Conservation (phyloP, 1,139 yeast genomes). For the Kurtzmaniella quercitrusa region DNA sequence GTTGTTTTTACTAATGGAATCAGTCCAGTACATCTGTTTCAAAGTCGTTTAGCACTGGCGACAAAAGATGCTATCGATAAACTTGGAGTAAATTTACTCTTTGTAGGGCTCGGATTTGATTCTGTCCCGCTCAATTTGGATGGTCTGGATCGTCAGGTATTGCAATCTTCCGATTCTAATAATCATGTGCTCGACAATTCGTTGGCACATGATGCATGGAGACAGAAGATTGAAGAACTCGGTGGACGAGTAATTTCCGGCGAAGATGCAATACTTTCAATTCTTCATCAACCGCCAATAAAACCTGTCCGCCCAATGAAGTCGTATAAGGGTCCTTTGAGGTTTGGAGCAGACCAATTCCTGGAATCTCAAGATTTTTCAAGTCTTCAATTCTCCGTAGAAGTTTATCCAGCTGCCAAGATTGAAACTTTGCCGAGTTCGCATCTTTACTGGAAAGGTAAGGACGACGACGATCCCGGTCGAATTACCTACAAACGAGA, state of each 20-base stretch:
- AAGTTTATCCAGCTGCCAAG: constrained; percentile 64
- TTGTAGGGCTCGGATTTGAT: constrained; percentile 30
- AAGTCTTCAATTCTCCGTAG: constrained; percentile 43
- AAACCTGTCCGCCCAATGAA: constrained; percentile 36
- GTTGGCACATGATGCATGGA: constrained; percentile 13
- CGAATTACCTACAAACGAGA: constrained; percentile 5
- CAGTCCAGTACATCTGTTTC: constrained; percentile 11
- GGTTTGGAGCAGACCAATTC: constrained; percentile 29
- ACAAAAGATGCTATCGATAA: constrained; percentile 17
- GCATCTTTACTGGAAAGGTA: constrained; percentile 25
- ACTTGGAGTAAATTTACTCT: constrained; percentile 21
- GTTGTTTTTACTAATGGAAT: constrained; percentile 44
- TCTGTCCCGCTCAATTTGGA: neutral
- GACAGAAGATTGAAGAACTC: constrained; percentile 11
- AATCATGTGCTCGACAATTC: constrained; percentile 8
- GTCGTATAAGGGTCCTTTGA: constrained; percentile 33
- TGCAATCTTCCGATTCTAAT: constrained; percentile 1
- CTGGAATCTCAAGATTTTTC: constrained; percentile 7
- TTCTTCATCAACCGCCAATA: constrained; percentile 21
- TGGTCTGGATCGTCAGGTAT: constrained; percentile 7
- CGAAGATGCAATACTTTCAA: constrained; percentile 12
- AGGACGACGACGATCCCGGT: constrained; percentile 3
- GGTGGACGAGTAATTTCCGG: constrained; percentile 15
- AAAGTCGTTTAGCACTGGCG: constrained; percentile 13
- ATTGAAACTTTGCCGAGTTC: constrained; percentile 31